Base-by-base conservation (phyloP, 73 alveolate species). In the Paramecium caudatum region DNA sequence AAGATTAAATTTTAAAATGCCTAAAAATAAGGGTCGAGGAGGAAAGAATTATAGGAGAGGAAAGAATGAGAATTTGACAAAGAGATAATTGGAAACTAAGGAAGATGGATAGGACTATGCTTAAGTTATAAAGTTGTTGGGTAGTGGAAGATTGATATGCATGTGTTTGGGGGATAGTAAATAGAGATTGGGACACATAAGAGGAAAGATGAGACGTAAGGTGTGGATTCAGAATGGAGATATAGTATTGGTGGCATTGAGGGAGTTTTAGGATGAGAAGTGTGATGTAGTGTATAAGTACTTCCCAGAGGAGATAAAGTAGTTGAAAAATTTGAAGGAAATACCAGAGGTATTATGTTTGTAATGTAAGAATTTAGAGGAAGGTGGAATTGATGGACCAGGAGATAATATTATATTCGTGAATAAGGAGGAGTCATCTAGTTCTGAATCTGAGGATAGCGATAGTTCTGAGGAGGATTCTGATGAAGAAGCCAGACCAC, bases 21-120 rank as follows among this genome's bases (percentile, higher is more conserved):
- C 98, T 45, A 96, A 96, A 85, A 96, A 95, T 49, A 93, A 95
- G 47, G 99, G 99, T 83, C 97, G 97, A 96, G 99, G 99, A 45
- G 99, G 99, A 55, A 98, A 98, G 92, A 98, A 96, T 92, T 92
- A 97, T 85, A 97, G 98, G 95, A 97, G 98, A 94, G 99, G 98
- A 49, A 98, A 97, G 95, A 97, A 98, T 90, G 94, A 84, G 82
- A 88, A 91, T 62, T 97, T 92, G 65, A 81, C 90, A 37, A 96
- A 94, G 91, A 90, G 99, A 90, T 98, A 97, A 49, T 93, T 97
- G 48, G 88, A 46, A 45, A 93, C 97, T 93, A 98, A 98, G 62
- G 99, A 97, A 61, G 99, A 98, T 81, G 99, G 99, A 45, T 96
- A 97, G 81, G 99, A 97, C 74, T 98, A 98, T 82, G 99, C 97